phyloP scores from a whole-genome alignment of 441 rosid genomes.

The Populus hybrid region DNA sequence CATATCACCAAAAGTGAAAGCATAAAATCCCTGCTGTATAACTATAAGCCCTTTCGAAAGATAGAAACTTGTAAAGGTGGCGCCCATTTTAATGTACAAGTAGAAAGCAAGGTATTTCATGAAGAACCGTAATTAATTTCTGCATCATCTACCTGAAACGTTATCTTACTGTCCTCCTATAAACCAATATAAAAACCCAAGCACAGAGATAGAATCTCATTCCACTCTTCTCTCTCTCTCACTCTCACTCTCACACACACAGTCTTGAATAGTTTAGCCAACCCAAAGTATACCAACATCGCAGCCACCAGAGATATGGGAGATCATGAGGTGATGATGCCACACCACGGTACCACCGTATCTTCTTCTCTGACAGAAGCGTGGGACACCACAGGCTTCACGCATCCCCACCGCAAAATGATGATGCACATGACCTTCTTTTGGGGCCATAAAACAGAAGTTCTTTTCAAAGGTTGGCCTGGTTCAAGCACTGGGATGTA shows the following conservation, averaged over 20 bases:
- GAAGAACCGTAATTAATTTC: no score
- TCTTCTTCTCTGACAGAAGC: conserved; percentile 20
- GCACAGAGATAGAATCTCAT: not conserved
- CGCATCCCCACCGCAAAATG: conserved; percentile 25
- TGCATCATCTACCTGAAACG: no score
- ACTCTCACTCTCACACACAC: no score
- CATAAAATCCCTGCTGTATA: not conserved
- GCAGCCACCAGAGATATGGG: not conserved
- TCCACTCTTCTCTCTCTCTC: not conserved
- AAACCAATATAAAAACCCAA: not conserved
- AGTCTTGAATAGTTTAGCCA: not conserved
- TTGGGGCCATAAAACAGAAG: conserved; percentile 60
- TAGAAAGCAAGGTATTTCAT: no score
- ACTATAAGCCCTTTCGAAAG: not conserved
- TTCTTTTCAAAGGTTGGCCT: conserved; percentile 84
- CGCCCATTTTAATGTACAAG: no score
- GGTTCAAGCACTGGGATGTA: conserved; percentile 57
- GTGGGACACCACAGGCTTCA: conserved; percentile 29
- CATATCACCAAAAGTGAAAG: no score
- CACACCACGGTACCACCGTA: conserved; percentile 4
- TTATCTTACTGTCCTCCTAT: not conserved
- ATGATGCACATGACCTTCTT: conserved; percentile 43
- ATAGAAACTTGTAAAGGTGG: no score
- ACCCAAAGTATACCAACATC: not conserved
- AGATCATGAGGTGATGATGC: not conserved